Percentiles rank a stretch among this genome's conserved stretches.
These are phyloP conservation scores for Polygonum aviculare DNA, from an alignment of 148 eudicot species.

Conservation along the genomic window DNA sequence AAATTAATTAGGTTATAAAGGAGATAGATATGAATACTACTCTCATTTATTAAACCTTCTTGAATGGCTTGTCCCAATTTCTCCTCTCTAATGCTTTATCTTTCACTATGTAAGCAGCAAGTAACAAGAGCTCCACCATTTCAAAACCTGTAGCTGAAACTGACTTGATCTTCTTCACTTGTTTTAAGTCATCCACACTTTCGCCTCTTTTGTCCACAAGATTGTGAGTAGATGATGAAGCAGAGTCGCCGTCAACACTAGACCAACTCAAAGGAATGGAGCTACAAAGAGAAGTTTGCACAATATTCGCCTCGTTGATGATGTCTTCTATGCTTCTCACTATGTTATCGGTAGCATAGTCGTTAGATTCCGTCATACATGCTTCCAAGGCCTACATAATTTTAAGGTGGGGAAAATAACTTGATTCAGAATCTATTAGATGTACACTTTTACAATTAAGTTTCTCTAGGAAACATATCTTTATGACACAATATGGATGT, in stretches of 20 bases:
- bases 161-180: not conserved
- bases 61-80: not conserved
- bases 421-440: not conserved
- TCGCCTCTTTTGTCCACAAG: not conserved
- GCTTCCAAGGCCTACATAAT: not conserved
- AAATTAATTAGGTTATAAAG: not conserved
- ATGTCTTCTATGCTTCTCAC: slow-evolving; percentile 8
- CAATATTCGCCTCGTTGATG: slow-evolving; percentile 7
- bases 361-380: not conserved
- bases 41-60: not conserved
- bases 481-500: no score
- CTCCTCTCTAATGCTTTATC: slow-evolving; percentile 4
- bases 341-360: not conserved
- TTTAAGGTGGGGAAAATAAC: not conserved
- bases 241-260: not conserved
- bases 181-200: not conserved
- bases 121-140: slow-evolving; percentile 8
- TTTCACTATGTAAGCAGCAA: slow-evolving; percentile 7
- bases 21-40: not conserved
- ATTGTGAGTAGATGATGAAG: not conserved
- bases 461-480: no score
- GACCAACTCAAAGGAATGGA: slow-evolving; percentile 3
- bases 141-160: slow-evolving; percentile 4
- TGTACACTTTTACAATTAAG: not conserved
- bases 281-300: slow-evolving; percentile 7